Percentiles rank a stretch among this genome's conserved stretches.
Evolutionary conservation across 768 basidiomycete species (phyloP).

Genomic region (Mycena albidolilacea): DNA sequence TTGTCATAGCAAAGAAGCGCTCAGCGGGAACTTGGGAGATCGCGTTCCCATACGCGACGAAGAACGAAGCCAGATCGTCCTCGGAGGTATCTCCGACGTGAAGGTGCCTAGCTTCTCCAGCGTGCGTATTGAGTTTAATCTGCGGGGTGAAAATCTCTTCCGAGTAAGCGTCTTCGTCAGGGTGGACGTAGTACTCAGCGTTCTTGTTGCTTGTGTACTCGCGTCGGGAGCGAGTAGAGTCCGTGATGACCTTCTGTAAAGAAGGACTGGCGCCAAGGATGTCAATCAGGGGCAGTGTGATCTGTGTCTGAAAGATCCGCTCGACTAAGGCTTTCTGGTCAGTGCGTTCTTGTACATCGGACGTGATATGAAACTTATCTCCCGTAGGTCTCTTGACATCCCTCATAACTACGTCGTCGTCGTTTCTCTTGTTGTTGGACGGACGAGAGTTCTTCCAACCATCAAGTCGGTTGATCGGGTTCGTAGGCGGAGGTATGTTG

Average conservation of each 20-base stretch:
- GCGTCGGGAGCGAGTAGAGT: constrained; percentile 10
- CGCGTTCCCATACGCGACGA: constrained; percentile 10
- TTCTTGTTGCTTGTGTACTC: constrained; percentile 10
- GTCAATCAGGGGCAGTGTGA: constrained; percentile 12
- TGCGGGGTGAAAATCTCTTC: not conserved
- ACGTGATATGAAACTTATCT: constrained; percentile 27
- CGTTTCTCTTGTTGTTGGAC: not conserved
- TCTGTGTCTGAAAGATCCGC: not conserved
- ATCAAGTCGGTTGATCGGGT: constrained; percentile 27
- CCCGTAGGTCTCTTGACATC: constrained; percentile 11
- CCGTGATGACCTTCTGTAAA: constrained; percentile 24
- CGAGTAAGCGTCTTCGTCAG: not conserved
- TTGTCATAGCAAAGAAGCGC: constrained; percentile 24
- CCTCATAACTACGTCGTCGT: constrained; percentile 19
- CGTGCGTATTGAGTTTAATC: not conserved
- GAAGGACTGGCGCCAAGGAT: constrained; percentile 13
- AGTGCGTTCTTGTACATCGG: constrained; percentile 22
- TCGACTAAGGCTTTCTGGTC: constrained; percentile 2
- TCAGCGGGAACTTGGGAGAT: constrained; percentile 6
- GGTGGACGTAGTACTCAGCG: constrained; percentile 19
- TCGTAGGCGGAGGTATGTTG: not conserved
- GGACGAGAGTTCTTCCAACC: constrained; percentile 21
- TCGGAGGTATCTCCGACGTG: not conserved
- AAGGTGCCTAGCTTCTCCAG: not conserved
- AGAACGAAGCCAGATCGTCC: not conserved